A percentile compares a stretch with the other conserved stretches of the same genome.
Conservation (phyloP, 768 basidiomycete species). For the Cyclocybe aegerita region DNA sequence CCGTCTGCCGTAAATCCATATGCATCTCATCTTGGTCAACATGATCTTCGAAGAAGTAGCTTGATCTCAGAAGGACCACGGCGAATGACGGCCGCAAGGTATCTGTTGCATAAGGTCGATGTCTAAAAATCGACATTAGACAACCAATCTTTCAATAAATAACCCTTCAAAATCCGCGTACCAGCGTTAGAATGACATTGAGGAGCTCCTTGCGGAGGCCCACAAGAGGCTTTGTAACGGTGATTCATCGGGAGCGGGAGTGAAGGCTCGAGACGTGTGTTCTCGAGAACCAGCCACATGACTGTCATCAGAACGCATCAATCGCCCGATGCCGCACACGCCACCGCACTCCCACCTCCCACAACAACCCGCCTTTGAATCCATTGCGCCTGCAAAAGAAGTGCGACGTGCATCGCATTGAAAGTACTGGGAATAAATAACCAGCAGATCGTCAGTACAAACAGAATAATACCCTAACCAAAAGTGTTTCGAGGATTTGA, state of each 20-base stretch:
- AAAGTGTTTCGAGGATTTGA: too few species aligned
- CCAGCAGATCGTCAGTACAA: too few species aligned
- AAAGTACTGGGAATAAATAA: too few species aligned
- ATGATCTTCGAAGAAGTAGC: slow-evolving; percentile 11
- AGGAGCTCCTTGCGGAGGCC: neutral
- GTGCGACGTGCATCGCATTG: too few species aligned
- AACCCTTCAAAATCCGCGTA: slow-evolving; percentile 1
- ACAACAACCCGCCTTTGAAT: neutral
- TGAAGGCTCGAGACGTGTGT: slow-evolving; percentile 1
- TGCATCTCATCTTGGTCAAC: slow-evolving; percentile 9
- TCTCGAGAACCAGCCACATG: slow-evolving; percentile 5
- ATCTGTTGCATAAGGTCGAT: neutral
- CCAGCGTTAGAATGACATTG: slow-evolving; percentile 2
- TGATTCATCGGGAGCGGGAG: slow-evolving; percentile 4
- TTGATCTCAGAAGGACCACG: neutral
- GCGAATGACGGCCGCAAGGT: neutral
- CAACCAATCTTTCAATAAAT: neutral
- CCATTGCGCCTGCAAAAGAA: too few species aligned
- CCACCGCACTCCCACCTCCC: slow-evolving; percentile 4
- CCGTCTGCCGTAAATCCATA: slow-evolving; percentile 12
- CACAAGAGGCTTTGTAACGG: slow-evolving; percentile 1
- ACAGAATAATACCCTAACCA: too few species aligned
- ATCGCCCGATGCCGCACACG: neutral
- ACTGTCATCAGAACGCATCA: neutral
- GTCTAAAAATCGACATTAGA: too few species aligned